These are phyloP conservation scores for Atalantia buxifolia DNA, from an alignment of 345 rosid genomes.

Conservation along the genomic window DNA sequence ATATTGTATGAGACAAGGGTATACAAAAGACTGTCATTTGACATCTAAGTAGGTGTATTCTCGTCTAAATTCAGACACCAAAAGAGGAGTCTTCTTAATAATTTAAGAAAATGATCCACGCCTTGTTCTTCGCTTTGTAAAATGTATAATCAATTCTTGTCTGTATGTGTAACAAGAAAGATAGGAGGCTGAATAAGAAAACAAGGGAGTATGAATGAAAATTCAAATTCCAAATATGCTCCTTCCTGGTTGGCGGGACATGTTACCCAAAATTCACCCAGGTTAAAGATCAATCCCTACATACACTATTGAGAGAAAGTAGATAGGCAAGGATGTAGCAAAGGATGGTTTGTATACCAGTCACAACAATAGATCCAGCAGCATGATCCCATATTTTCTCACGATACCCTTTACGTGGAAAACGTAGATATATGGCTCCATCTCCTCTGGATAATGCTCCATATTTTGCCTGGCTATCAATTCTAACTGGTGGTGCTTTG, in stretches of 20 bases:
- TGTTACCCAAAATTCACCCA: not conserved
- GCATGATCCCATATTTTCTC: slow-evolving; percentile 99
- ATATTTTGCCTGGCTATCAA: slow-evolving; percentile 95
- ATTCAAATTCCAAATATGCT: not conserved
- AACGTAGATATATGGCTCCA: slow-evolving; percentile 83
- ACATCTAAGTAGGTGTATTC: not conserved
- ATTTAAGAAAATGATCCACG: not conserved
- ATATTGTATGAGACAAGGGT: not conserved
- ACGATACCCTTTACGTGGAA: slow-evolving; percentile 82
- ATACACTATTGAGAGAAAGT: not conserved
- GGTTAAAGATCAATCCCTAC: not conserved
- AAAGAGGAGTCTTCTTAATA: not conserved
- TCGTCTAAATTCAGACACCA: not conserved
- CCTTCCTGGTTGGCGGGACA: not conserved
- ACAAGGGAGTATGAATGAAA: not conserved
- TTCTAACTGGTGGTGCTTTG: slow-evolving; percentile 84
- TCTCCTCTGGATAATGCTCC: slow-evolving; percentile 94
- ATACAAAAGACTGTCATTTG: not conserved
- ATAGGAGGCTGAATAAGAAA: not conserved
- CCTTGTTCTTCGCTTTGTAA: not conserved
- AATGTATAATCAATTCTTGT: not conserved
- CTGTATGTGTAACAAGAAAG: not conserved
- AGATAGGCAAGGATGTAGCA: not conserved
- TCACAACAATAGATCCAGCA: slow-evolving; percentile 85
- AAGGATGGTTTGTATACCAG: slow-evolving; percentile 45